Conservation (phyloP, 352 stramenopile genomes). For the Plasmopara halstedii region DNA sequence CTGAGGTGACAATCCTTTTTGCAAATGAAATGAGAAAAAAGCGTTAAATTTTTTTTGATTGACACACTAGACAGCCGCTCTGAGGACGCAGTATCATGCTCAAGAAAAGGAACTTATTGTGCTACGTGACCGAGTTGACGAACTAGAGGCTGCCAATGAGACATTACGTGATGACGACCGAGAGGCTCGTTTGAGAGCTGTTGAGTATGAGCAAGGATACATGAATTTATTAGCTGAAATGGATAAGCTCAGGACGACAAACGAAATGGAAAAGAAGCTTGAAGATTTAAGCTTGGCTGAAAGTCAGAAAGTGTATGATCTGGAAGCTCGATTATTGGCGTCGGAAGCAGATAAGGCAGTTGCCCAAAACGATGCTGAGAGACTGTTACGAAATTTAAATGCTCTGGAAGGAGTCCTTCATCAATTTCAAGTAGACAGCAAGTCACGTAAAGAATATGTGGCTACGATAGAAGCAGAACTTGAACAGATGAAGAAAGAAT, state of each 20-base stretch:
- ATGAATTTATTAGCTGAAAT: constrained; percentile 45
- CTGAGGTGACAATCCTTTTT: constrained; percentile 24
- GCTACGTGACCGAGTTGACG: constrained; percentile 21
- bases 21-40: neutral
- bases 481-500: constrained; percentile 18
- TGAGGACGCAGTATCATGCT: constrained; percentile 28
- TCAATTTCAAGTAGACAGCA: constrained; percentile 58
- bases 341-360: constrained; percentile 57
- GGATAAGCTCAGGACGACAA: constrained; percentile 34
- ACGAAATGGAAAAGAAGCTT: constrained; percentile 50
- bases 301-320: constrained; percentile 48
- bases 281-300: constrained; percentile 43
- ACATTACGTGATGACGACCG: constrained; percentile 33
- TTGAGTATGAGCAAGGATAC: constrained; percentile 68
- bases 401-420: constrained; percentile 53
- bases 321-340: constrained; percentile 44
- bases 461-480: constrained; percentile 40
- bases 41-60: constrained; percentile 1
- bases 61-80: constrained; percentile 28
- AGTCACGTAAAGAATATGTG: constrained; percentile 39
- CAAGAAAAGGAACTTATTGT: constrained; percentile 30
- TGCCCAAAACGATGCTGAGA: constrained; percentile 46
- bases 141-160: constrained; percentile 28
- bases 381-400: constrained; percentile 44
- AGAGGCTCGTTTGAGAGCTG: constrained; percentile 30